A percentile compares a stretch with the other conserved stretches of the same genome.
These are phyloP conservation scores for Penicillium sp. DNA, from an alignment of 2,329 filamentous ascomycete species.

Conservation along the genomic window DNA sequence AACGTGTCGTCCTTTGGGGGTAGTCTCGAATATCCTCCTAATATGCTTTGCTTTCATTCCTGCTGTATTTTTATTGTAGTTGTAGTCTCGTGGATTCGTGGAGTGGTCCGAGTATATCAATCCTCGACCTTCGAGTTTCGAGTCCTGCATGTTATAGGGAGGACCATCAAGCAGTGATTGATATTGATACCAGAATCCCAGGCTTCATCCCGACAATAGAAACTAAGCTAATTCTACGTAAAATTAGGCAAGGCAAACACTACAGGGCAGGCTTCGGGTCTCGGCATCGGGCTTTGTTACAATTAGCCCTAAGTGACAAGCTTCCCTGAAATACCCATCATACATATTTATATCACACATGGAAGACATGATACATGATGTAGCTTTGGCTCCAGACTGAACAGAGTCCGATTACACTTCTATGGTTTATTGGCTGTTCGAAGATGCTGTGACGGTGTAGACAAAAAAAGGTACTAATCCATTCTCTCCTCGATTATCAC, in stretches of 20 bases:
- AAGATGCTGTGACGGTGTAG: not conserved
- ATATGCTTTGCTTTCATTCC: not conserved
- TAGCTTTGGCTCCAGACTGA: not conserved
- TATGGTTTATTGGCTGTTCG: not conserved
- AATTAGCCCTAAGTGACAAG: not conserved
- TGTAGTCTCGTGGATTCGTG: not conserved
- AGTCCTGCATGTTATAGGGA: too few relatives aligned
- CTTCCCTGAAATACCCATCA: not conserved
- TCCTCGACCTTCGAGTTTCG: not conserved
- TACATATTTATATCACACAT: not conserved
- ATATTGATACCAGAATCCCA: not conserved
- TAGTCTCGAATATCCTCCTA: not conserved
- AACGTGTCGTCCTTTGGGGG: not conserved
- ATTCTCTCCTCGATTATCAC: too few relatives aligned
- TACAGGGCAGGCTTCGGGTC: not conserved
- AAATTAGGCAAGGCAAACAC: too few relatives aligned
- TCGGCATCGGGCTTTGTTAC: not conserved
- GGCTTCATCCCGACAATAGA: not conserved
- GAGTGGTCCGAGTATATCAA: not conserved
- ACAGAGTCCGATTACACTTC: not conserved
- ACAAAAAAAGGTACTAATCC: not conserved
- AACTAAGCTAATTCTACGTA: not conserved
- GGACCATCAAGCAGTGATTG: not conserved
- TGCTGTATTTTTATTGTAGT: not conserved
- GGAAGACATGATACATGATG: not conserved